Percentiles rank a stretch among this genome's conserved stretches.
These are phyloP conservation scores for Nitzschia inconspicua DNA, from an alignment of 108 stramenopile species.

Conservation along the genomic window DNA sequence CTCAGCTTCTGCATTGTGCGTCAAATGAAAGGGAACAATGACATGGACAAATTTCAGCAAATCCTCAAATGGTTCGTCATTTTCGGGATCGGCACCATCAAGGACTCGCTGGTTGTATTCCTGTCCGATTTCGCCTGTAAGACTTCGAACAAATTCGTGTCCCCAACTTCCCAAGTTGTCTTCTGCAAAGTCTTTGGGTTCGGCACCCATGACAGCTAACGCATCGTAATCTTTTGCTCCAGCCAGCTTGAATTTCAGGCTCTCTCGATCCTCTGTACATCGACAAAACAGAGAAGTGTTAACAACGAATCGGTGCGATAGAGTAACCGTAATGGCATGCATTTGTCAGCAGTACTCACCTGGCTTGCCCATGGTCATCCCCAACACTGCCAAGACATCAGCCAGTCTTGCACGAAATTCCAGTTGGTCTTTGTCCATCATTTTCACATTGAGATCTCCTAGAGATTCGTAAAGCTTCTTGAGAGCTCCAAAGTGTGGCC, in stretches of 20 bases:
- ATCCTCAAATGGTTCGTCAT: conserved; percentile 72
- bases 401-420: conserved; percentile 81
- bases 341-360: conserved; percentile 43
- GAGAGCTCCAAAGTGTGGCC: conserved; percentile 88
- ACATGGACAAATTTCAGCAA: conserved; percentile 91
- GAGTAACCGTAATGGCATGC: not conserved
- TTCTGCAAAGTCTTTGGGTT: conserved; percentile 48
- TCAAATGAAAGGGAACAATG: conserved; percentile 96
- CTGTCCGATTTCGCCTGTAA: conserved; percentile 97
- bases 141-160: conserved; percentile 94
- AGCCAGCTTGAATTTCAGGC: conserved; percentile 89
- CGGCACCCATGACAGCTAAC: conserved; percentile 31
- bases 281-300: not conserved
- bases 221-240: conserved; percentile 80
- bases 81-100: conserved; percentile 67
- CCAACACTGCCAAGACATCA: conserved; percentile 95
- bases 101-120: conserved; percentile 89
- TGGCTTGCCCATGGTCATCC: conserved; percentile 95
- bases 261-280: conserved; percentile 75
- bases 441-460: conserved; percentile 18
- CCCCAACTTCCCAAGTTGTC: conserved; percentile 95
- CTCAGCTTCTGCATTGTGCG: conserved; percentile 98
- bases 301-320: not conserved
- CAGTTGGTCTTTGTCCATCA: conserved; percentile 34
- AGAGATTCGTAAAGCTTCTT: conserved; percentile 72